phyloP scores from a whole-genome alignment of 805 yeast genomes.

The Ogataea glucozyma region DNA sequence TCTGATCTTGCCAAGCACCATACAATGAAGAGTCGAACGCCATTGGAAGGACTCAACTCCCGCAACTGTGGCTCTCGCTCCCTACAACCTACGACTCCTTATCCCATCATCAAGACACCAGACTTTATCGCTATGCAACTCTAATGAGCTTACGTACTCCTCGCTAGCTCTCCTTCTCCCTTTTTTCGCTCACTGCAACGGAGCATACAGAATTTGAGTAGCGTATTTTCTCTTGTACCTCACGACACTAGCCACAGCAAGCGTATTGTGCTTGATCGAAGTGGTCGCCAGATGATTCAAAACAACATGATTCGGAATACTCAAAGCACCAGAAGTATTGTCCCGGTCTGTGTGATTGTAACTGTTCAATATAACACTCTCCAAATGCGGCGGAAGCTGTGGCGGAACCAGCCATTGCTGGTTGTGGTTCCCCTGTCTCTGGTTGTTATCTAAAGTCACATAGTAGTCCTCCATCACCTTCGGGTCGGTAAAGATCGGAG shows the following conservation, averaged over 20 bases:
- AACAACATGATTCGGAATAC: slow-evolving; percentile 94
- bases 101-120: no score
- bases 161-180: no score
- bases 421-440: slow-evolving; percentile 51
- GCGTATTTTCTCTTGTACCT: slow-evolving; percentile 87
- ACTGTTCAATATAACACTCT: slow-evolving; percentile 85
- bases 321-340: slow-evolving; percentile 84
- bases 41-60: no score
- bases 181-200: slow-evolving; percentile 50
- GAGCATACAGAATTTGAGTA: slow-evolving; percentile 90
- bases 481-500: slow-evolving; percentile 83
- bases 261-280: slow-evolving; percentile 86
- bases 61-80: no score
- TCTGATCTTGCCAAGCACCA: no score
- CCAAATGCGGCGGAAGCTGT: slow-evolving; percentile 94
- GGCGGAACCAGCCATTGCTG: slow-evolving; percentile 80
- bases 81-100: no score
- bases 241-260: slow-evolving; percentile 90
- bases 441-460: slow-evolving; percentile 69
- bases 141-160: no score
- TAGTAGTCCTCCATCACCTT: slow-evolving; percentile 86
- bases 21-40: no score
- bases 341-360: slow-evolving; percentile 63
- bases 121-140: no score
- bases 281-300: slow-evolving; percentile 95